phyloP scores from a whole-genome alignment of 495 filamentous ascomycete species.

The Xylaria acuta region DNA sequence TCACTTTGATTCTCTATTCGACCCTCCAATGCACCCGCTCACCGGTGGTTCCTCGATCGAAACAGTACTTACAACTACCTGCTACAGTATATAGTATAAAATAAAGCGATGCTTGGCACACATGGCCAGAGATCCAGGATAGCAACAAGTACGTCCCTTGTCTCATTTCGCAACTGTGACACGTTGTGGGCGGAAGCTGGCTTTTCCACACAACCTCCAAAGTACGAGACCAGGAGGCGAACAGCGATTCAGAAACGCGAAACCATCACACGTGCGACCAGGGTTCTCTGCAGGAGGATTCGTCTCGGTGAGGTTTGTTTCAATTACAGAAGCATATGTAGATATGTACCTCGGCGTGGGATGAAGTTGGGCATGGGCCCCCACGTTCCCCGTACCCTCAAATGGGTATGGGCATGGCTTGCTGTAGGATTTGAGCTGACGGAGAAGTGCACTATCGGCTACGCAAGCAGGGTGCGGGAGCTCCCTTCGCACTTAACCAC shows the following conservation, averaged over 20 bases:
- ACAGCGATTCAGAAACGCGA: constrained; percentile 15
- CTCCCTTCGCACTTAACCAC: constrained; percentile 21
- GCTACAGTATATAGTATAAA: neutral
- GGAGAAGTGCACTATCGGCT: constrained; percentile 14
- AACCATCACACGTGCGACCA: constrained; percentile 23
- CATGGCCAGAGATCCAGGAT: neutral
- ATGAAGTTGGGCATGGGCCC: neutral
- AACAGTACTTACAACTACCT: neutral
- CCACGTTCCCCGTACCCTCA: neutral
- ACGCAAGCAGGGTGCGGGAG: constrained; percentile 26
- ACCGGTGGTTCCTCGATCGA: constrained; percentile 2
- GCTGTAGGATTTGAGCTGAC: constrained; percentile 24
- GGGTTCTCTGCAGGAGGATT: constrained; percentile 17
- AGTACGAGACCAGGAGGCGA: constrained; percentile 1
- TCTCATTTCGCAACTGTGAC: constrained; percentile 8
- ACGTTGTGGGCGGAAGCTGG: constrained; percentile 1
- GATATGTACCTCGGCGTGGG: constrained; percentile 13
- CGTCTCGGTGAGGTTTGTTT: constrained; percentile 8
- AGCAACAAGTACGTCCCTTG: neutral
- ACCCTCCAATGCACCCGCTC: neutral
- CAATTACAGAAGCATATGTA: constrained; percentile 12
- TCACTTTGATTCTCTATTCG: neutral
- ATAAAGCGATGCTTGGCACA: neutral
- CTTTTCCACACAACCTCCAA: neutral
- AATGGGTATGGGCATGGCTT: neutral